Percentiles rank a stretch among this genome's conserved stretches.
phyloP scores from a whole-genome alignment of 306 rosid species.

The Rosa persica region DNA sequence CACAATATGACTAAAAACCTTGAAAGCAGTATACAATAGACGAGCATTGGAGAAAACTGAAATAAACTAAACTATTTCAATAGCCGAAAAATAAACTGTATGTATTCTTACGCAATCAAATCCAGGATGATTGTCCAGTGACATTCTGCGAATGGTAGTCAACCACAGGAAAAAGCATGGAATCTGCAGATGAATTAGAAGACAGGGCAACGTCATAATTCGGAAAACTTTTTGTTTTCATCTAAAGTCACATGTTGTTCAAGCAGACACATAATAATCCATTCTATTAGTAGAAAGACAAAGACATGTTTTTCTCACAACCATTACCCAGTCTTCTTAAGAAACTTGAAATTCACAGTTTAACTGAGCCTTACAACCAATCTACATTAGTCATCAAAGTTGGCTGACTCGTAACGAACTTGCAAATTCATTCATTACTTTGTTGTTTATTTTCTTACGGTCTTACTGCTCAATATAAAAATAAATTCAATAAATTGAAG shows the following conservation, averaged over 20 bases:
- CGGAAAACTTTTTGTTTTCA: background rate
- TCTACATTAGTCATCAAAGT: background rate
- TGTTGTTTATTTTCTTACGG: background rate
- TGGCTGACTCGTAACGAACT: background rate
- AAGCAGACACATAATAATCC: background rate
- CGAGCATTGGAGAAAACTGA: background rate
- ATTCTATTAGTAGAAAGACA: background rate
- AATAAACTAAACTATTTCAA: slow-evolving; percentile 4
- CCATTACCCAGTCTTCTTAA: background rate
- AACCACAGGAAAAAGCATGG: slow-evolving; percentile 93
- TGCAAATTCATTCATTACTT: background rate
- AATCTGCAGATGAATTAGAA: slow-evolving; percentile 48
- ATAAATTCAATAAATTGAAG: background rate
- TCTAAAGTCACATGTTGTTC: background rate
- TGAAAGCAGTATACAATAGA: background rate
- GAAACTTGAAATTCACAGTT: background rate
- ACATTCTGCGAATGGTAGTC: slow-evolving; percentile 80
- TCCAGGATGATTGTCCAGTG: slow-evolving; percentile 76
- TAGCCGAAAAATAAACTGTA: background rate
- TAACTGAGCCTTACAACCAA: background rate
- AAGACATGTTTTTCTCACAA: background rate
- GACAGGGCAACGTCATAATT: slow-evolving; percentile 11
- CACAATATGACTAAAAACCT: background rate
- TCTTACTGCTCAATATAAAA: background rate
- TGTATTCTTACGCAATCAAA: slow-evolving; percentile 65